Evolutionary conservation across 2,329 filamentous ascomycete species (phyloP).

Genomic region (Sordariomycetes sp.): DNA sequence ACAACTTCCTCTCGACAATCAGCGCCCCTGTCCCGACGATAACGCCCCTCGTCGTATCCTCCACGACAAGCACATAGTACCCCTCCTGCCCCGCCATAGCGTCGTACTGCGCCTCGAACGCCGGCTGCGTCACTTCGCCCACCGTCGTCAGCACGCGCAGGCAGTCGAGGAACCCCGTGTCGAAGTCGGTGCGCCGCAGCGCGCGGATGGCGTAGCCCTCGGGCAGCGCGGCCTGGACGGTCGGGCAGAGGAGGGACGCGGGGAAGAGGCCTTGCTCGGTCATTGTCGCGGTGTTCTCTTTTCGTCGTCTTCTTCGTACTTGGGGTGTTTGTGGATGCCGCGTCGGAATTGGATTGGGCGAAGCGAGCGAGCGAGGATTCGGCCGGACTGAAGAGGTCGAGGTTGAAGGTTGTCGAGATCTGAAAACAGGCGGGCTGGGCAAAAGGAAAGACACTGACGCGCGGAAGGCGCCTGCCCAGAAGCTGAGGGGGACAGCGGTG

Average conservation of each 20-base stretch:
- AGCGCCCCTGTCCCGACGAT: slow-evolving; percentile 87
- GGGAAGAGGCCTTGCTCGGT: slow-evolving; percentile 58
- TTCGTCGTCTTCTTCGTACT: background rate
- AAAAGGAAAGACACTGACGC: too few species aligned
- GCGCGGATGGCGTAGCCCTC: slow-evolving; percentile 73
- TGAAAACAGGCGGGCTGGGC: too few species aligned
- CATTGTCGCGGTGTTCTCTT: background rate
- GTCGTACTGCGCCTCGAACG: slow-evolving; percentile 69
- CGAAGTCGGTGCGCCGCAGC: slow-evolving; percentile 65
- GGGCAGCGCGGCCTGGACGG: slow-evolving; percentile 60
- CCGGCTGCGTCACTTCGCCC: slow-evolving; percentile 64
- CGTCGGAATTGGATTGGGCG: background rate
- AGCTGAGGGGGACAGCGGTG: too few species aligned
- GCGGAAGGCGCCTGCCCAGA: too few species aligned
- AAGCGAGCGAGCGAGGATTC: too few species aligned
- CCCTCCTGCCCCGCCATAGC: slow-evolving; percentile 64
- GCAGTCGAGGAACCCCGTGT: slow-evolving; percentile 77
- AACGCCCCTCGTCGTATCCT: slow-evolving; percentile 47
- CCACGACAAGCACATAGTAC: slow-evolving; percentile 80
- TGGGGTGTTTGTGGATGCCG: background rate
- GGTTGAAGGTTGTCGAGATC: too few species aligned
- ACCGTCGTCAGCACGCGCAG: slow-evolving; percentile 86
- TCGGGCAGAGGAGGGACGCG: slow-evolving; percentile 60
- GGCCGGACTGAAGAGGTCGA: too few species aligned
- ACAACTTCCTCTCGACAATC: slow-evolving; percentile 92